phyloP scores from a whole-genome alignment of 2,329 filamentous ascomycete species.

The Cordyceps javanica region DNA sequence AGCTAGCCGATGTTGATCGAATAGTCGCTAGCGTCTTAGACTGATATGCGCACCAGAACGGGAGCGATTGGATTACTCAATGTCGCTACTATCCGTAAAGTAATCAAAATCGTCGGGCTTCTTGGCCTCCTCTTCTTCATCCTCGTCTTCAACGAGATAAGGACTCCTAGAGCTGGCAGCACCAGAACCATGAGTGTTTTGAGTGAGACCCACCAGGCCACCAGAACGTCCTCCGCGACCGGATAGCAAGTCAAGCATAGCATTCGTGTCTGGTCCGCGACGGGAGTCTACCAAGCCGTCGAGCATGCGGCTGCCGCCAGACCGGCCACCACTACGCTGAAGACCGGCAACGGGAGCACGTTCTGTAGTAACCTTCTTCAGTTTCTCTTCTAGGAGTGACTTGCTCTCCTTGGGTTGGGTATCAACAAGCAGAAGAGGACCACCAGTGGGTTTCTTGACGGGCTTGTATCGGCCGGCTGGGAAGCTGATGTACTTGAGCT shows the following conservation, averaged over 20 bases:
- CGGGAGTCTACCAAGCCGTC: conserved; percentile 29
- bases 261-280: conserved; percentile 26
- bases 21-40: neutral
- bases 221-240: conserved; percentile 27
- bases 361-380: conserved; percentile 70
- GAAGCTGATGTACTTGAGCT: conserved; percentile 95
- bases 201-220: neutral
- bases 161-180: neutral
- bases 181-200: neutral
- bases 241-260: conserved; percentile 38
- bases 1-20: neutral
- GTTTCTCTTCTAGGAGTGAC: conserved; percentile 80
- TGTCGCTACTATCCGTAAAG: conserved; percentile 58
- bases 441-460: conserved; percentile 86
- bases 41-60: neutral
- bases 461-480: conserved; percentile 85
- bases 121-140: conserved; percentile 66
- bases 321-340: conserved; percentile 25
- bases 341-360: conserved; percentile 53
- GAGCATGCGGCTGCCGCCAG: conserved; percentile 31
- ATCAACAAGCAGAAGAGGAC: conserved; percentile 86
- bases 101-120: conserved; percentile 73
- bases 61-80: conserved; percentile 24
- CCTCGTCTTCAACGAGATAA: conserved; percentile 82
- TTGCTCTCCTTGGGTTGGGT: conserved; percentile 73